Base-by-base conservation (phyloP, 441 rosid species). In the Rhodomyrtus psidioides region DNA sequence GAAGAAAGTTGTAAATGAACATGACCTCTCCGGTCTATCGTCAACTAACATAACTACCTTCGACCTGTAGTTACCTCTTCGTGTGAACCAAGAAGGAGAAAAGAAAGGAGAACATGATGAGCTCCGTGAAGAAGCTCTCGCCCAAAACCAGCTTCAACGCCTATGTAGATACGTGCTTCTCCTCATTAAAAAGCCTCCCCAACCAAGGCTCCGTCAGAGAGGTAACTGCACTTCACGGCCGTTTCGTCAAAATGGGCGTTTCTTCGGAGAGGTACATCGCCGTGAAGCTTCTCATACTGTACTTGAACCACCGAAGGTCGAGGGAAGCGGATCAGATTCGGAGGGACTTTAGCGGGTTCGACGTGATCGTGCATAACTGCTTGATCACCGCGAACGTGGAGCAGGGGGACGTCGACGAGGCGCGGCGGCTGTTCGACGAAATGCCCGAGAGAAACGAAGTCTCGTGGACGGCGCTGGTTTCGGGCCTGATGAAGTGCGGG, bases 371-470 rank as follows among this genome's bases (percentile, higher is more conserved):
- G 27, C 91, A 90, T 2, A 94, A 94, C 60, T 94, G 94, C 85
- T 27, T 93, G 91, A 90, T 94, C 1, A 89, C 74, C 17, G 89
- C 93, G 1, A 58, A 82, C 84, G 15, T 89, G 4, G 89, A 84
- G 83, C 83, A 91, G 92, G 96, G 94, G 75, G 87, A 92, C 23
- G 86, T 94, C n/a, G 87, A 86, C 2, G 83, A 87, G 84, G 95
- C 95, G 57, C 93, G 83, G n/a, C 81, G 74, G 55, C n/a, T 94
- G 91, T 93, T 93, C 84, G 94, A 93, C 39, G 93, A 91, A 93
- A 94, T 94, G 96, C 94, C 93, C 19, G 90, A 90, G 44, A 92
- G 93, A 70, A 93, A 93, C 46, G 95, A 89, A 84, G 88, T 93
- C 53, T 89, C 95, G 1, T 94, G 95, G 95, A 92, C 95, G 1